Evolutionary conservation across 2,329 filamentous ascomycete genomes (phyloP).

Genomic region (Cercospora canescens): DNA sequence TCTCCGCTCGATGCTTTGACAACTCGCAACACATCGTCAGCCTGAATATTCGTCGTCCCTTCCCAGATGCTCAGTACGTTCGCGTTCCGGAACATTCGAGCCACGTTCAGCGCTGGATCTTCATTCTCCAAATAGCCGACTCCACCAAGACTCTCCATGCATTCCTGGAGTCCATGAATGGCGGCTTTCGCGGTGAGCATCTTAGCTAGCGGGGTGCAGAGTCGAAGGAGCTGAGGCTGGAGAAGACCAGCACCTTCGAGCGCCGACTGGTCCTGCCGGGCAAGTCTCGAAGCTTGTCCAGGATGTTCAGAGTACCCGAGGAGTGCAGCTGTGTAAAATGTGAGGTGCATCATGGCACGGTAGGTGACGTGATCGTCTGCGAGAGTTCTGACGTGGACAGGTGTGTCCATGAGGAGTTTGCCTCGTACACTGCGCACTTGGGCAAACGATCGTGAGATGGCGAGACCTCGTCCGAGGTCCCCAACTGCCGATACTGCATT

Average conservation of each 20-base stretch:
- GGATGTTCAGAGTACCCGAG: conserved; percentile 57
- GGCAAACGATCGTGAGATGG: conserved; percentile 59
- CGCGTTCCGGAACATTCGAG: conserved; percentile 65
- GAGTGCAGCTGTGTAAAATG: conserved; percentile 35
- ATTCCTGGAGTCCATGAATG: conserved; percentile 54
- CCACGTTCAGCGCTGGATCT: conserved; percentile 65
- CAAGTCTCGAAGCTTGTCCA: background rate
- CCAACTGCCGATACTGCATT: conserved; percentile 56
- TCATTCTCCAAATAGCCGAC: conserved; percentile 66
- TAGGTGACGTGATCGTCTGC: conserved; percentile 42
- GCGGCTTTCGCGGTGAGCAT: conserved; percentile 56
- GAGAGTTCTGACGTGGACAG: conserved; percentile 60
- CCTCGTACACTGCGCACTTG: conserved; percentile 56
- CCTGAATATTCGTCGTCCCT: conserved; percentile 71
- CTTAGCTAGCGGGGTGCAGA: conserved; percentile 62
- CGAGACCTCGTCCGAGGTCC: conserved; percentile 57
- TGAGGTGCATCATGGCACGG: background rate
- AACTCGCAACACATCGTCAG: conserved; percentile 52
- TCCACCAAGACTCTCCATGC: conserved; percentile 66
- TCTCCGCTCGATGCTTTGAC: conserved; percentile 14
- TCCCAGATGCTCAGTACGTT: conserved; percentile 69
- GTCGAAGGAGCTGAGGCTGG: conserved; percentile 50
- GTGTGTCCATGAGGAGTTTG: conserved; percentile 51
- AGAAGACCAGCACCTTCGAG: background rate
- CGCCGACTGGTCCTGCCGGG: background rate